Evolutionary conservation across 2,329 filamentous ascomycete genomes (phyloP).

Genomic region (Aspergillus oerlinghausenensis): DNA sequence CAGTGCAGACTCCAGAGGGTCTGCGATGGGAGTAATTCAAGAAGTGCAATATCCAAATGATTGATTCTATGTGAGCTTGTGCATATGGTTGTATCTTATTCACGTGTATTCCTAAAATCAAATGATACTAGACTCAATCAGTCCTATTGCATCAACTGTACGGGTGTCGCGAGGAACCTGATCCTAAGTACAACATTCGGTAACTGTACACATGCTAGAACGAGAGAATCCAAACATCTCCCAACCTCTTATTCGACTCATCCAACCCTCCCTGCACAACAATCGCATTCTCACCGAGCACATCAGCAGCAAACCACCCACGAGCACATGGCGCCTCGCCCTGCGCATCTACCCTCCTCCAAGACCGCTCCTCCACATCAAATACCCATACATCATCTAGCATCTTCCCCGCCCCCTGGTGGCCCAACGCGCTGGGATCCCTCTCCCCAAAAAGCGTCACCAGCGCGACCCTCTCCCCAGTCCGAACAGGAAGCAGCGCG

Average conservation of each 20-base stretch:
- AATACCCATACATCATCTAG: conserved; percentile 49
- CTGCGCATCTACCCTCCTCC: conserved; percentile 28
- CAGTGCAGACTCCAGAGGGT: conserved; percentile 43
- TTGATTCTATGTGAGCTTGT: conserved; percentile 3
- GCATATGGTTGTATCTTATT: neutral
- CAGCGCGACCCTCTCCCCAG: conserved; percentile 35
- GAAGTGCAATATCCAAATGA: neutral
- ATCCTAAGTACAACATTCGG: neutral
- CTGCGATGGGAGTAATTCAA: conserved; percentile 23
- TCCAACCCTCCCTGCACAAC: conserved; percentile 50
- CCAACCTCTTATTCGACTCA: conserved; percentile 49
- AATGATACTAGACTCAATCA: neutral
- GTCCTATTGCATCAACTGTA: neutral
- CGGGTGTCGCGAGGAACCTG: neutral
- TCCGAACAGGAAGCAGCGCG: conserved; percentile 39
- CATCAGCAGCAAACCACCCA: conserved; percentile 54
- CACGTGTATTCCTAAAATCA: neutral
- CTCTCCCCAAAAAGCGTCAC: conserved; percentile 52
- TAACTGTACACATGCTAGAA: neutral
- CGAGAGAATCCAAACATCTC: conserved; percentile 43
- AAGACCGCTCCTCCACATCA: conserved; percentile 30
- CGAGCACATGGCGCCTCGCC: conserved; percentile 36
- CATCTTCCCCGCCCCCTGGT: conserved; percentile 56
- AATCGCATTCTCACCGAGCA: conserved; percentile 31
- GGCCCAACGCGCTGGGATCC: conserved; percentile 50